These are phyloP conservation scores for Mycena kentingensis DNA, from an alignment of 768 basidiomycete genomes.

Conservation along the genomic window DNA sequence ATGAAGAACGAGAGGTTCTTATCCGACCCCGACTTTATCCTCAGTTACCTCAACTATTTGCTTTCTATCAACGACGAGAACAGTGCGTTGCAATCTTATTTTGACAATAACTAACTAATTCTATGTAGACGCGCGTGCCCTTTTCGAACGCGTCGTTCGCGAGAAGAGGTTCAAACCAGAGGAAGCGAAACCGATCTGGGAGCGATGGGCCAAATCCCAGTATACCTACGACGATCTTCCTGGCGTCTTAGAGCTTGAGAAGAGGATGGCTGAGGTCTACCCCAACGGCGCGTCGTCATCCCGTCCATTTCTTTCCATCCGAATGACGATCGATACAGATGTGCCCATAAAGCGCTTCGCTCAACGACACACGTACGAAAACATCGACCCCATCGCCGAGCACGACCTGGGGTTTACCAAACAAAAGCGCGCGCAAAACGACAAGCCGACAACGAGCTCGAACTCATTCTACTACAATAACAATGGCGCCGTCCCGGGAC, in stretches of 20 bases:
- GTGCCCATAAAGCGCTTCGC: slow-evolving; percentile 90
- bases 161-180: slow-evolving; percentile 80
- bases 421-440: slow-evolving; percentile 39
- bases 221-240: slow-evolving; percentile 94
- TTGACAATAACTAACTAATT: not conserved
- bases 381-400: slow-evolving; percentile 84
- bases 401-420: slow-evolving; percentile 84
- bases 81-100: slow-evolving; percentile 56
- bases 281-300: slow-evolving; percentile 62
- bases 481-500: not conserved
- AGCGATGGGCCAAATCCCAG: slow-evolving; percentile 93
- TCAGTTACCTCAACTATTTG: slow-evolving; percentile 91
- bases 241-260: slow-evolving; percentile 85
- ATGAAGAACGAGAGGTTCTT: slow-evolving; percentile 66
- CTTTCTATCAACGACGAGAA: slow-evolving; percentile 94
- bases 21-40: slow-evolving; percentile 74
- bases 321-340: slow-evolving; percentile 56
- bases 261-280: slow-evolving; percentile 84
- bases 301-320: slow-evolving; percentile 1
- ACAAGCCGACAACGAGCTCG: not conserved
- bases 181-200: slow-evolving; percentile 86
- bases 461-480: not conserved
- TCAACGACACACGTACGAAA: slow-evolving; percentile 78
- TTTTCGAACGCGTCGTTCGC: slow-evolving; percentile 87
- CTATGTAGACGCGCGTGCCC: slow-evolving; percentile 82